A percentile compares a stretch with the other conserved stretches of the same genome.
phyloP scores from a whole-genome alignment of 306 rosid genomes.

The Ammopiptanthus mongolicus region DNA sequence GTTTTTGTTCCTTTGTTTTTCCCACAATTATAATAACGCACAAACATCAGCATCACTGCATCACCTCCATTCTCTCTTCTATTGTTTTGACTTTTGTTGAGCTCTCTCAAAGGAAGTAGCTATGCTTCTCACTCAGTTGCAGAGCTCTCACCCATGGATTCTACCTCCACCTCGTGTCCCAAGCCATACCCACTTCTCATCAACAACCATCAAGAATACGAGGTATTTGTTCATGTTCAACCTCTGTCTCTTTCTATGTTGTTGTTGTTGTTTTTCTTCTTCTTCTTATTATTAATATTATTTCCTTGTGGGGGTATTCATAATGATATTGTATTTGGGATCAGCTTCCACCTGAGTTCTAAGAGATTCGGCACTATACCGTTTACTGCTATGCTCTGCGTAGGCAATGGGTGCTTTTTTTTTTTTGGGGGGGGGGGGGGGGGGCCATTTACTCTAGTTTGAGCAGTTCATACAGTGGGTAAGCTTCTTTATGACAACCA shows the following conservation, averaged over 20 bases:
- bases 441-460: background rate
- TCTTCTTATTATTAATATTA: too few relatives aligned
- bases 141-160: slow-evolving; percentile 42
- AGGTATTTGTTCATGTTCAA: slow-evolving; percentile 19
- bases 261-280: background rate
- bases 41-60: background rate
- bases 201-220: background rate
- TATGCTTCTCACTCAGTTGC: slow-evolving; percentile 51
- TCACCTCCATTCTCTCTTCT: too few relatives aligned
- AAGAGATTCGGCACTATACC: background rate
- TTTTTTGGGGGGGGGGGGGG: too few relatives aligned
- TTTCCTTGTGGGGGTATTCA: background rate
- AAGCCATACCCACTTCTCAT: slow-evolving; percentile 15
- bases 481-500: too few relatives aligned
- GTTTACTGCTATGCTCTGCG: background rate
- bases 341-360: background rate
- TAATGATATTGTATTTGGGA: background rate
- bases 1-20: background rate
- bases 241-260: background rate
- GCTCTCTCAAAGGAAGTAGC: background rate
- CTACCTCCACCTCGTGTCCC: slow-evolving; percentile 20
- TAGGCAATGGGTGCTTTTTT: background rate
- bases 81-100: background rate
- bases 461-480: background rate
- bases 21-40: background rate